Percentiles rank a stretch among this genome's conserved stretches.
These are phyloP conservation scores for Jackrogersella minutella DNA, from an alignment of 495 filamentous ascomycete species.

Conservation along the genomic window DNA sequence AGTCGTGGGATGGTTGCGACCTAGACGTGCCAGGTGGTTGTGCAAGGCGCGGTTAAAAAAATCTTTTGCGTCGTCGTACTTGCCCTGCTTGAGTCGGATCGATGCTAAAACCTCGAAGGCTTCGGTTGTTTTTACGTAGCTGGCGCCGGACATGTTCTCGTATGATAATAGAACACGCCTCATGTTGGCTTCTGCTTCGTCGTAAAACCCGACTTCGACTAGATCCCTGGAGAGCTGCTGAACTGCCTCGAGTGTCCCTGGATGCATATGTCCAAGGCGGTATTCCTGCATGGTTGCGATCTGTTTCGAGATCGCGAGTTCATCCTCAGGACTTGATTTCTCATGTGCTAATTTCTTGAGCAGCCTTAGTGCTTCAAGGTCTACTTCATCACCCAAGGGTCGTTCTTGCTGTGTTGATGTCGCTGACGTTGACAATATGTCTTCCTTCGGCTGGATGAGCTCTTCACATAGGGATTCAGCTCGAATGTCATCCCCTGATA, in stretches of 20 bases:
- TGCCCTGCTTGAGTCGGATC: conserved; percentile 1
- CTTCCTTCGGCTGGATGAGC: not conserved
- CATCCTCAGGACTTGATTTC: not conserved
- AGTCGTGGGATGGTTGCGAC: not conserved
- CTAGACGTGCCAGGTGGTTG: conserved; percentile 1
- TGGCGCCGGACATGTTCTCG: not conserved
- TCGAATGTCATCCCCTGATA: conserved; percentile 1
- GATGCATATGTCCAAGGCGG: not conserved
- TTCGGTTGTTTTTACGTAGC: not conserved
- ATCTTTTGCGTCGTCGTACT: not conserved
- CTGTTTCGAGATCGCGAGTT: conserved; percentile 1
- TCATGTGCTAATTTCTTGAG: not conserved
- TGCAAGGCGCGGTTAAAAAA: not conserved
- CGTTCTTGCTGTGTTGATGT: not conserved
- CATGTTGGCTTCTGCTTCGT: conserved; percentile 4
- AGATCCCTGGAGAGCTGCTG: not conserved
- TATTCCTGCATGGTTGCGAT: conserved; percentile 2
- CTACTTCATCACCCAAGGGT: not conserved
- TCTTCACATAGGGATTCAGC: not conserved
- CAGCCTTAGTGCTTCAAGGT: not conserved
- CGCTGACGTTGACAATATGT: not conserved
- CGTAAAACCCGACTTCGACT: conserved; percentile 7
- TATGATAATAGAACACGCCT: conserved; percentile 5
- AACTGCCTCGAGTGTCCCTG: not conserved
- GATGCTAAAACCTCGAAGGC: not conserved